Evolutionary conservation across 192 early-diverging fungal species (phyloP), one percentile per base, ranked within the genome.

Genomic region (Lunasporangiospora selenospora): DNA sequence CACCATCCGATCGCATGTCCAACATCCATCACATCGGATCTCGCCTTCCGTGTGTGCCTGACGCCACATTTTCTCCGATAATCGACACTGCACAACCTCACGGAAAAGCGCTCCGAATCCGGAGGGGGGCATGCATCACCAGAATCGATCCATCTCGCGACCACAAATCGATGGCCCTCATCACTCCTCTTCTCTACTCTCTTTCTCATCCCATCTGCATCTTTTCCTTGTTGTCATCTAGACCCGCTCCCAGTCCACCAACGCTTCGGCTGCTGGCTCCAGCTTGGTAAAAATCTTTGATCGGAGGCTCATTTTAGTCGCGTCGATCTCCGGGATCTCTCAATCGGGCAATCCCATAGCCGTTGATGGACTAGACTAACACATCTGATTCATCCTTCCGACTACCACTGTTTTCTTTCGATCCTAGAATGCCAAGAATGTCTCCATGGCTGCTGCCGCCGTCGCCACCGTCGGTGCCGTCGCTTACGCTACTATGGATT

Each of bases 401-500:
- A 38, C 15, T 38, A 10, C 37, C 26, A 15, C 16, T 21, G 11
- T 47, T 47, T 47, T 10, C 29, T 47, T 47, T 47, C 18, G 23
- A 13, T 47, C 45, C 24, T 47, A 73, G 69, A 73, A 47, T 55
- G 48, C 61, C 45, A 73, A 63, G 69, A 58, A 62, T 43, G 46
- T 58, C 33, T 73, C 69, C 18, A 37, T 63, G 47, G 65, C 65
- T 6, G 69, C 69, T 48, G 69, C 69, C 47, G 69, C 60, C 58
- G 60, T 73, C 33, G 69, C 60, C 52, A 73, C 69, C 46, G 69
- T 58, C n/a, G 69, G 69, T 53, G 55, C 69, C 38, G 23, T 73
- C 30, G 61, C 69, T 23, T 73, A 73, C 21, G 15, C 63, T 8
- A 58, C 69, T 3, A 73, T 73, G 69, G 69, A 73, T 32, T 46